phyloP scores from a whole-genome alignment of 1,139 yeast species.

The Hansenula lynferdii region DNA sequence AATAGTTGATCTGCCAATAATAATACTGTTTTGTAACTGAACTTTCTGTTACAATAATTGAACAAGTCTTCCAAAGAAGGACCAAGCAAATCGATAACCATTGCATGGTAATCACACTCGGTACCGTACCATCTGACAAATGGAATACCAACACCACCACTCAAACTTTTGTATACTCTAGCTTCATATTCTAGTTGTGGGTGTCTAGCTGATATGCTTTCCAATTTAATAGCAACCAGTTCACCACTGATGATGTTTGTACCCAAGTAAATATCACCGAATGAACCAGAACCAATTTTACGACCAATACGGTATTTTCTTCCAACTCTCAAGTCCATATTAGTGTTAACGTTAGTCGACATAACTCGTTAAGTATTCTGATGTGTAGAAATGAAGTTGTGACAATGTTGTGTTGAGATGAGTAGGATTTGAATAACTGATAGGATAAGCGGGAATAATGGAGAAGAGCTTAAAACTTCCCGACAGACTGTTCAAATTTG shows the following conservation, averaged over 20 bases:
- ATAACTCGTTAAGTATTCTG: not conserved
- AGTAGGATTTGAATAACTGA: not conserved
- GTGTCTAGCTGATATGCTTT: slow-evolving; percentile 85
- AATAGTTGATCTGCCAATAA: slow-evolving; percentile 91
- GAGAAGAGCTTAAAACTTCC: too few species aligned
- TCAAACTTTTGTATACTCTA: slow-evolving; percentile 85
- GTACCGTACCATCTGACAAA: slow-evolving; percentile 97
- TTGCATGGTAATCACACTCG: slow-evolving; percentile 93
- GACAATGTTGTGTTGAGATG: not conserved
- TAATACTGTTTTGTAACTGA: slow-evolving; percentile 89
- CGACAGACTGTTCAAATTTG: too few species aligned
- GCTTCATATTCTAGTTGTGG: slow-evolving; percentile 98
- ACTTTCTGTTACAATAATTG: slow-evolving; percentile 92
- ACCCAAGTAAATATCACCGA: slow-evolving; percentile 93
- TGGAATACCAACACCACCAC: slow-evolving; percentile 98
- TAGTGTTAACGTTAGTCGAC: slow-evolving; percentile 14
- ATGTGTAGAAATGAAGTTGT: not conserved
- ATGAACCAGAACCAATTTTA: slow-evolving; percentile 95
- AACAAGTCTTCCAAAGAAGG: slow-evolving; percentile 94
- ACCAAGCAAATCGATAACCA: slow-evolving; percentile 94
- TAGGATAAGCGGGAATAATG: not conserved
- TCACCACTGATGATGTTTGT: slow-evolving; percentile 94
- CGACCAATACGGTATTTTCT: slow-evolving; percentile 94
- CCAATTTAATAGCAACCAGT: slow-evolving; percentile 95
- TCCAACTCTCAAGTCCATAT: slow-evolving; percentile 80